Base-by-base conservation (phyloP, 441 rosid species). In the Populus hybrid region DNA sequence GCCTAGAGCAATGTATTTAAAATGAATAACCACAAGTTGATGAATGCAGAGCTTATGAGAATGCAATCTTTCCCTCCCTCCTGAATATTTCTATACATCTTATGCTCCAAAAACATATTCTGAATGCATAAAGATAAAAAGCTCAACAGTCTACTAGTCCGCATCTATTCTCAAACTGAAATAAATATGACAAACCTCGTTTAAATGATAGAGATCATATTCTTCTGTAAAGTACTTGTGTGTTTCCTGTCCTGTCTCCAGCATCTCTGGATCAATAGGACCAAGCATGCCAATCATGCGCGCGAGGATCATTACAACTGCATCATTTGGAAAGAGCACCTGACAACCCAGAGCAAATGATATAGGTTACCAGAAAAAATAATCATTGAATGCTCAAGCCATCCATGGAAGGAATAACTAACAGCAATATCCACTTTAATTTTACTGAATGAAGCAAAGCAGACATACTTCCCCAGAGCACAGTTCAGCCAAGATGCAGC, bases 401-500 rank as follows among this genome's bases (percentile, higher is more conserved):
- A 28, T n/a, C 61, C 14, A 38, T 24, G 20, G 38, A 6, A 24
- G 70, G 32, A 28, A 30, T 70, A 21, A 12, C 5, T n/a, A 74
- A 65, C 8, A 70, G 69, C n/a, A 20, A 16, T 20, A 69, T 65
- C 28, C 12, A 42, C 46, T 76, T 69, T 7, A 63, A 57, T 9
- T 26, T 61, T 72, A 59, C 35, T 32, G 38, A 67, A 26, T 16
- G 71, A 21, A 61, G 12, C 64, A 14, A 77, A 80, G 35, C 5
- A 35, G 66, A 84, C 90, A 36, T 90, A 95, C 99, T 85, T 93
- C 97, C 14, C 97, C 97, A 67, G 99, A 92, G 84, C 88, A 93
- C 2, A 95, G 96, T 85, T 95, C 98, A 1, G 96, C 95, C 75
- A 95, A 85, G 78, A 95, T 93, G 83, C 99, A 95, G 38, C 99